Percentiles rank a stretch among this genome's conserved stretches.
Evolutionary conservation across 1,284 basidiomycete species (phyloP).

Genomic region (Puccinia novopanici): DNA sequence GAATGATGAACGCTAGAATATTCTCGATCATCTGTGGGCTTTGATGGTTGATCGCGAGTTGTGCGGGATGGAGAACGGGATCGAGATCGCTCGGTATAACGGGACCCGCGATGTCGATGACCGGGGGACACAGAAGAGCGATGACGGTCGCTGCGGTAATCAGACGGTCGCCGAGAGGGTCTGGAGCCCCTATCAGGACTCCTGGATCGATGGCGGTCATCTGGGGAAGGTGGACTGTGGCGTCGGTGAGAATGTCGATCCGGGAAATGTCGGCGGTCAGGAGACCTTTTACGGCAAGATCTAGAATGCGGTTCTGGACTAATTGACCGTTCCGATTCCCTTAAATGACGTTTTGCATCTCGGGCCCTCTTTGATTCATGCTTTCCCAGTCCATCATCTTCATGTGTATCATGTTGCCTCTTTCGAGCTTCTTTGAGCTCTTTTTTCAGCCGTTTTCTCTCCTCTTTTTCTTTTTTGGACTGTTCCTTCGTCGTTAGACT

Average conservation of each 20-base stretch:
- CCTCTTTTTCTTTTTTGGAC: slow-evolving; percentile 28
- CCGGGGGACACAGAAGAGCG: slow-evolving; percentile 11
- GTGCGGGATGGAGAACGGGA: slow-evolving; percentile 14
- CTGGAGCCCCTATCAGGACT: background rate
- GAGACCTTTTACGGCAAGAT: background rate
- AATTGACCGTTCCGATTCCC: background rate
- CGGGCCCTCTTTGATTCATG: background rate
- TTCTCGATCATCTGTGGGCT: background rate
- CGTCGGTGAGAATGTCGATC: slow-evolving; percentile 8
- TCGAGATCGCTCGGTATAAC: slow-evolving; percentile 10
- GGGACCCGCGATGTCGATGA: slow-evolving; percentile 30
- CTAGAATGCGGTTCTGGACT: slow-evolving; percentile 5
- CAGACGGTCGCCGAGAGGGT: slow-evolving; percentile 13
- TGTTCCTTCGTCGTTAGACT: slow-evolving; percentile 18
- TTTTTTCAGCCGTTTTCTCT: slow-evolving; percentile 18
- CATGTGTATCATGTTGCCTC: background rate
- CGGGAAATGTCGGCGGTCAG: background rate
- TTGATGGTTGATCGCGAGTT: slow-evolving; percentile 9
- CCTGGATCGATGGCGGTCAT: background rate
- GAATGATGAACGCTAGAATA: background rate
- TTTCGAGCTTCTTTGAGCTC: slow-evolving; percentile 40
- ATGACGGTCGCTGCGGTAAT: background rate
- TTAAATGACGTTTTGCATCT: slow-evolving; percentile 9
- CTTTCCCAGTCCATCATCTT: slow-evolving; percentile 21
- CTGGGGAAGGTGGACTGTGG: background rate